Conservation (phyloP, 768 basidiomycete species). For the Stropharia rugosoannulata region DNA sequence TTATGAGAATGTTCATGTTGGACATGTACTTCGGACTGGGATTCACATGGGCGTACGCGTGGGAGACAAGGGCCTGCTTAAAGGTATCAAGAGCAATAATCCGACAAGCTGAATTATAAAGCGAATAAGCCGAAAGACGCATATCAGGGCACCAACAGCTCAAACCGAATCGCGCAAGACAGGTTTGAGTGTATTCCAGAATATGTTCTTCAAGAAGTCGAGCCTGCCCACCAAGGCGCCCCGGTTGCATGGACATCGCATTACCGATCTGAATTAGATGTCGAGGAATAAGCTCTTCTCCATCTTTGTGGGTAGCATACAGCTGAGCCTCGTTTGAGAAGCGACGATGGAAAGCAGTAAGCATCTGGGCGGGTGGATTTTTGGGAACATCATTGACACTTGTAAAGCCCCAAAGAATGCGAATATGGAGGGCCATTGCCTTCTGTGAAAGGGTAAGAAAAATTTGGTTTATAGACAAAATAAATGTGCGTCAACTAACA, state of each 20-base stretch:
- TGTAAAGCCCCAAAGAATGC: constrained; percentile 6
- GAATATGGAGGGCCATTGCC: constrained; percentile 10
- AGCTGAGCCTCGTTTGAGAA: constrained; percentile 7
- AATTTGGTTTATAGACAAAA: no score
- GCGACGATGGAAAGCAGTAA: neutral
- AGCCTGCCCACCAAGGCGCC: constrained; percentile 2
- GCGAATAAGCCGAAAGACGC: constrained; percentile 7
- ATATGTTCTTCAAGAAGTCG: constrained; percentile 11
- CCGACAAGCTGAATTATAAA: constrained; percentile 13
- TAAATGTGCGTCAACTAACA: no score
- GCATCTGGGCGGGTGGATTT: neutral
- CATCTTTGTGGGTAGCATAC: neutral
- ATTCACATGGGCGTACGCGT: neutral
- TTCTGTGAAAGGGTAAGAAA: neutral
- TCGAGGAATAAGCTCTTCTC: constrained; percentile 2
- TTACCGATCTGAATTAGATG: constrained; percentile 5
- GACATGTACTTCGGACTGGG: neutral
- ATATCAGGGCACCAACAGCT: constrained; percentile 13
- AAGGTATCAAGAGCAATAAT: constrained; percentile 13
- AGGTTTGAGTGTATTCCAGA: constrained; percentile 8
- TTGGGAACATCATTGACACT: constrained; percentile 7
- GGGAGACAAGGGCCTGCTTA: constrained; percentile 4
- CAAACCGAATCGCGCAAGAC: constrained; percentile 5
- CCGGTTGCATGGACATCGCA: constrained; percentile 3
- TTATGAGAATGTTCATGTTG: constrained; percentile 1